These are phyloP conservation scores for Coemansia sp. DNA, from an alignment of 192 early-diverging fungal genomes.

Conservation along the genomic window DNA sequence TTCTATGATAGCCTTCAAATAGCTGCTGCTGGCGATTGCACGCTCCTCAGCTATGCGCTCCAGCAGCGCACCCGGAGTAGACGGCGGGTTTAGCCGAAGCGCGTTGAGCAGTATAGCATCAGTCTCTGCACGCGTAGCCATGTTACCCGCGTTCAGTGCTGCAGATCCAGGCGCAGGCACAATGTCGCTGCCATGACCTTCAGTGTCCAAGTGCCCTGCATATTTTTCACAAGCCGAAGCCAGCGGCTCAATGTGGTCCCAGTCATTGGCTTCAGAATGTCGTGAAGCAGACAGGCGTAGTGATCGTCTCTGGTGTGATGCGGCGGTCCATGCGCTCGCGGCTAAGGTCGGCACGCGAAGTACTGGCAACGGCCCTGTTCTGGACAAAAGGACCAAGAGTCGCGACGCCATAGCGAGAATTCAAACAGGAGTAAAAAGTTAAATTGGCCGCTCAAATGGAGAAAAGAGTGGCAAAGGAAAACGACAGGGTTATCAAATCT, in stretches of 20 bases:
- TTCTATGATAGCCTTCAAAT: conserved; percentile 29
- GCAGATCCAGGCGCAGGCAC: background rate
- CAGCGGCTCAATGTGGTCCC: conserved; percentile 6
- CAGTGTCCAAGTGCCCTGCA: background rate
- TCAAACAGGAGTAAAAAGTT: background rate
- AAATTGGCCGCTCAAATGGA: background rate
- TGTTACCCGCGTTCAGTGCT: background rate
- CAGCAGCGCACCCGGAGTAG: conserved; percentile 18
- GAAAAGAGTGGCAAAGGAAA: no score
- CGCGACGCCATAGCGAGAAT: conserved; percentile 12
- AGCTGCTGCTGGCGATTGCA: conserved; percentile 23
- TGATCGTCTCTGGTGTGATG: background rate
- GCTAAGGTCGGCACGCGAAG: background rate
- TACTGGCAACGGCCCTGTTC: conserved; percentile 4
- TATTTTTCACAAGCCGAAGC: background rate
- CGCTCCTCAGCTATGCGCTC: conserved; percentile 38
- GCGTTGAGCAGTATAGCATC: conserved; percentile 26
- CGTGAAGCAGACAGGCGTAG: background rate
- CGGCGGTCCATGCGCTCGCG: background rate
- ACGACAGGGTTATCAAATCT: no score
- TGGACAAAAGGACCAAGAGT: conserved; percentile 7
- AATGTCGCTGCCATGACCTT: background rate
- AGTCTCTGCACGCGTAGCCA: background rate
- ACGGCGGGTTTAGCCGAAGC: conserved; percentile 18
- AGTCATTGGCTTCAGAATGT: background rate